These are phyloP conservation scores for Citrus trifoliata DNA, from an alignment of 345 rosid genomes.

Conservation along the genomic window DNA sequence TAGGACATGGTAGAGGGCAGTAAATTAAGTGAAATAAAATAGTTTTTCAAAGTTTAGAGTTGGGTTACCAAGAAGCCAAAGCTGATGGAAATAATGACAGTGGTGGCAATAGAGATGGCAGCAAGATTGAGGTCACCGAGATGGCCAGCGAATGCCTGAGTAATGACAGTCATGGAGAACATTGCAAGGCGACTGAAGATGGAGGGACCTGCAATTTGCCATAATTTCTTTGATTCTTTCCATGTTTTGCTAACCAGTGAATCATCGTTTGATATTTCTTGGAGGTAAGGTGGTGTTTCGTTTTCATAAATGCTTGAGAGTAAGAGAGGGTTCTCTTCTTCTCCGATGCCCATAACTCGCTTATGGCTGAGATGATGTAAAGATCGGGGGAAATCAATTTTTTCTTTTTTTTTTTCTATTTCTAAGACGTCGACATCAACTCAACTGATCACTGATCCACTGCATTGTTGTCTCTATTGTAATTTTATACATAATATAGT, in stretches of 20 bases:
- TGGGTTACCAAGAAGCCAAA: conserved; percentile 47
- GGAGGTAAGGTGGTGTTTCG: neutral
- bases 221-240: conserved; percentile 41
- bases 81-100: conserved; percentile 41
- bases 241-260: conserved; percentile 17
- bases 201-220: conserved; percentile 50
- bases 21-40: neutral
- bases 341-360: neutral
- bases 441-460: too few species aligned
- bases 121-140: conserved; percentile 50
- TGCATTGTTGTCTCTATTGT: too few species aligned
- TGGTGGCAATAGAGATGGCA: conserved; percentile 53
- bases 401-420: too few species aligned
- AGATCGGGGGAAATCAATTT: too few species aligned
- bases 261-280: neutral
- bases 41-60: neutral
- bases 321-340: conserved; percentile 16
- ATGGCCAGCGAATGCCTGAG: conserved; percentile 50
- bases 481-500: too few species aligned
- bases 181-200: conserved; percentile 52
- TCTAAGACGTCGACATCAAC: too few species aligned
- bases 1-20: too few species aligned
- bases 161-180: conserved; percentile 48
- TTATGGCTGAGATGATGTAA: too few species aligned
- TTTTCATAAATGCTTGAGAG: neutral